A percentile compares a stretch with the other conserved stretches of the same genome.
These are phyloP conservation scores for Laetiporus sulphureus DNA, from an alignment of 1,284 basidiomycete genomes.

Conservation along the genomic window DNA sequence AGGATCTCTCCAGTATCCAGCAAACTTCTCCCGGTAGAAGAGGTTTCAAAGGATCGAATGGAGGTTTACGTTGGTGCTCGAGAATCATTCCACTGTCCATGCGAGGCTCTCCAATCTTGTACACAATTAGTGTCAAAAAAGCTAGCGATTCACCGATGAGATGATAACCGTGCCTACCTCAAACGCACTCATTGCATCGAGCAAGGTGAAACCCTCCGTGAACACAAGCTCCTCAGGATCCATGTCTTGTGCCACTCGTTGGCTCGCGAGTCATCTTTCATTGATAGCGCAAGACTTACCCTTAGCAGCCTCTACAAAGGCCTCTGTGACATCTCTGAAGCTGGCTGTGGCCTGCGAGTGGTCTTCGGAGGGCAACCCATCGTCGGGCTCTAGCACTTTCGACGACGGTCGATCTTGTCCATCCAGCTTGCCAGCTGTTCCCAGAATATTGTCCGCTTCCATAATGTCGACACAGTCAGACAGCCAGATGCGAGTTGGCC, in stretches of 20 bases:
- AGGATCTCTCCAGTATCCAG: slow-evolving; percentile 79
- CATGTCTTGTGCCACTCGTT: slow-evolving; percentile 44
- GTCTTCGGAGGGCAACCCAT: too few species aligned
- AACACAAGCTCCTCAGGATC: slow-evolving; percentile 59
- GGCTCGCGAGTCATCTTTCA: background rate
- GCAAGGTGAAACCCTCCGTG: slow-evolving; percentile 62
- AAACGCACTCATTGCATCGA: slow-evolving; percentile 88
- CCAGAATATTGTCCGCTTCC: slow-evolving; percentile 16
- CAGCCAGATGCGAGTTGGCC: too few species aligned
- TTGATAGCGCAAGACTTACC: slow-evolving; percentile 33
- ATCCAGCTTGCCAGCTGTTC: too few species aligned
- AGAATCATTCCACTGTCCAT: slow-evolving; percentile 78
- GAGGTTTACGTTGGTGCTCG: slow-evolving; percentile 34
- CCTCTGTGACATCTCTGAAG: slow-evolving; percentile 53
- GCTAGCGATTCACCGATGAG: slow-evolving; percentile 10
- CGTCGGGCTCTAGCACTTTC: too few species aligned
- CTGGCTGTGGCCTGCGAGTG: too few species aligned
- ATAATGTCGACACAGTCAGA: too few species aligned
- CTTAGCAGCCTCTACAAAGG: slow-evolving; percentile 49
- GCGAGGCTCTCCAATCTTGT: slow-evolving; percentile 82
- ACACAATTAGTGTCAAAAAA: slow-evolving; percentile 1
- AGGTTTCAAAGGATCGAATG: slow-evolving; percentile 61
- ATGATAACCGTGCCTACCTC: slow-evolving; percentile 46
- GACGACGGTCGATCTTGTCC: too few species aligned
- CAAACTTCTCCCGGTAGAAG: slow-evolving; percentile 74